Conservation (phyloP, 768 basidiomycete species). For the Phlebiopsis flavidoalba region DNA sequence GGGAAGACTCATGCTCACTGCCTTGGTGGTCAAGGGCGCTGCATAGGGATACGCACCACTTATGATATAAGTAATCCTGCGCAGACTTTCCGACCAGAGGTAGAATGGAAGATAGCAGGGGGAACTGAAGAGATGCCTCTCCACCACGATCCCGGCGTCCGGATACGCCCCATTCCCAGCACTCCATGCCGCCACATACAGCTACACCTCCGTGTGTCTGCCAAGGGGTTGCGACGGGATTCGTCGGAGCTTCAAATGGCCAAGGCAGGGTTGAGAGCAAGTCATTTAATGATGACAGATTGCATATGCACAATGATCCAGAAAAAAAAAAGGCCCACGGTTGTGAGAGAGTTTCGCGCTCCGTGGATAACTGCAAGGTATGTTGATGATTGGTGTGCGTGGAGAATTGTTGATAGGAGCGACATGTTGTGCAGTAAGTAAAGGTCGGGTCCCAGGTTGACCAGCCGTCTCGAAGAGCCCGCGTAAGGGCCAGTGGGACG, state of each 20-base stretch:
- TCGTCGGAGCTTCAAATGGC: slow-evolving; percentile 67
- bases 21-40: background rate
- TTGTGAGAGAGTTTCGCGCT: slow-evolving; percentile 92
- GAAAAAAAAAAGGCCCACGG: too few species aligned
- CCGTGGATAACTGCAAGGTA: slow-evolving; percentile 97
- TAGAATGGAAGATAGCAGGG: slow-evolving; percentile 96
- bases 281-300: slow-evolving; percentile 89
- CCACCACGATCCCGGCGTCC: slow-evolving; percentile 84
- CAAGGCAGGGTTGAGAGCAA: slow-evolving; percentile 92
- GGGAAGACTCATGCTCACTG: background rate
- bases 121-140: slow-evolving; percentile 93
- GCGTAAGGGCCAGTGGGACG: slow-evolving; percentile 79
- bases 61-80: slow-evolving; percentile 89
- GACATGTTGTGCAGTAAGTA: slow-evolving; percentile 90
- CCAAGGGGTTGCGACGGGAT: slow-evolving; percentile 70
- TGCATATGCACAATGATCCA: slow-evolving; percentile 86
- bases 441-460: slow-evolving; percentile 93
- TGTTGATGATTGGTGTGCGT: slow-evolving; percentile 98
- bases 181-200: slow-evolving; percentile 73
- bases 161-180: slow-evolving; percentile 83
- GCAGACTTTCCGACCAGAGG: slow-evolving; percentile 90
- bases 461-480: slow-evolving; percentile 64
- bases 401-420: slow-evolving; percentile 90
- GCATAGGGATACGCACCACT: slow-evolving; percentile 65
- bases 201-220: slow-evolving; percentile 58